Evolutionary conservation across 1,284 basidiomycete species (phyloP), one percentile per base, ranked within the genome.

Genomic region (Meira nashicola): DNA sequence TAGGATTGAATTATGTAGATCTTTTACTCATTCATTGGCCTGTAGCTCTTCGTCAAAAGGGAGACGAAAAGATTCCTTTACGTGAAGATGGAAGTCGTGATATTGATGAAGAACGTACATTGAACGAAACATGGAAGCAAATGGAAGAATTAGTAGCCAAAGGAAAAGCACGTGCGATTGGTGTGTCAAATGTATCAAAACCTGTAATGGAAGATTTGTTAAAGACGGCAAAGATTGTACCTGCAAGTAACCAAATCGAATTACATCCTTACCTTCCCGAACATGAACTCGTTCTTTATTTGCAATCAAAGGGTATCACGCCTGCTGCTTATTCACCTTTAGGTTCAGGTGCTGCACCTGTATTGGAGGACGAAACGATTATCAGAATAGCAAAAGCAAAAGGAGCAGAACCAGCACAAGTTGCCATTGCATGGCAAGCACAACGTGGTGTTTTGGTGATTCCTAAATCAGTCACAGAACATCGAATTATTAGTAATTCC

Each of bases 1-100:
- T 91, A 28, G 89, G 86, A 10, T 83, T 84, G 33, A 86, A 89
- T 79, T 90, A 90, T 77, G 83, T 91, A 47, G 89, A 91, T 76
- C 78, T 90, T 84, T 53, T 53, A 17, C 10, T 40, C 33, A 19
- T 41, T 15, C 72, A 73, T 60, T 78, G 77, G 71, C 74, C 61
- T 40, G 66, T 68, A 23, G 82, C 87, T 23, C 77, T 90, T 66
- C 87, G 88, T 74, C 84, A 86, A 7, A 57, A 61, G 52, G 89
- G 87, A 14, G 88, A 87, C 76, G 84, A 68, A n/a, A 66, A 89
- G 56, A 69, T 71, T 46, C 78, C 84, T 83, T 11, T 76, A 83
- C 48, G 84, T 89, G 79, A 89, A 87, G 10, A 84, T 81, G 17
- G 85, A 83, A 55, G 83, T 85, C 0, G 84, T 87, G 65, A 54